Conservation (phyloP, 225 moss, liverwort and hornwort species). For the Marchantia paleacea region DNA sequence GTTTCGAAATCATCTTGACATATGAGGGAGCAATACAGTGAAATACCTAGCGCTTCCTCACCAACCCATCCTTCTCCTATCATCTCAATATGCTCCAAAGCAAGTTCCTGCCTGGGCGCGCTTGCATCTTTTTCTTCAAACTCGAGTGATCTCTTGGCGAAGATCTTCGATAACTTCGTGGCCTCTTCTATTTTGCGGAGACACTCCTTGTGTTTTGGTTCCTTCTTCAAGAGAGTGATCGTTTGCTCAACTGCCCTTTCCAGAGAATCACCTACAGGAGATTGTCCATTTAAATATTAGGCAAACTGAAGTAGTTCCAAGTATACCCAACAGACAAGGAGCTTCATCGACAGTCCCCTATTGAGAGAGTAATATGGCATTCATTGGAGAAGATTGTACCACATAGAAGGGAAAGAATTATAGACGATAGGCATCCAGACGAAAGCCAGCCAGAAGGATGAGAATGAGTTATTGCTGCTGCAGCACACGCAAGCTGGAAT, state of each 20-base stretch:
- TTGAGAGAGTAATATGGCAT: neutral
- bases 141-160: neutral
- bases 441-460: constrained; percentile 31
- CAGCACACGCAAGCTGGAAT: constrained; percentile 19
- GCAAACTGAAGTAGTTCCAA: neutral
- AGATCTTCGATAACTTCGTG: neutral
- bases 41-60: constrained; percentile 22
- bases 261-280: constrained; percentile 8
- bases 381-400: neutral
- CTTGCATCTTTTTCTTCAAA: neutral
- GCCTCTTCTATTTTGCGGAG: constrained; percentile 19
- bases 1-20: constrained; percentile 15
- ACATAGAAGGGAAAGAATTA: constrained; percentile 2
- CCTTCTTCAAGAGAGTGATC: neutral
- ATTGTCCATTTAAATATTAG: neutral
- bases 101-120: constrained; percentile 18
- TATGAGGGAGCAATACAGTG: constrained; percentile 27
- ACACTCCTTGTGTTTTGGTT: constrained; percentile 13
- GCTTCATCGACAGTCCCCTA: neutral
- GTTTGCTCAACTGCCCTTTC: constrained; percentile 7
- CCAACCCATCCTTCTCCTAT: constrained; percentile 25
- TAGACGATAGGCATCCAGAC: constrained; percentile 18
- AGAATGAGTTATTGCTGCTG: constrained; percentile 27
- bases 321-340: neutral
- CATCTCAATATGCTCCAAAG: constrained; percentile 12